Evolutionary conservation across 2,329 filamentous ascomycete species (phyloP), one percentile per base, ranked within the genome.

Genomic region (Penicillium psychrosexuale): DNA sequence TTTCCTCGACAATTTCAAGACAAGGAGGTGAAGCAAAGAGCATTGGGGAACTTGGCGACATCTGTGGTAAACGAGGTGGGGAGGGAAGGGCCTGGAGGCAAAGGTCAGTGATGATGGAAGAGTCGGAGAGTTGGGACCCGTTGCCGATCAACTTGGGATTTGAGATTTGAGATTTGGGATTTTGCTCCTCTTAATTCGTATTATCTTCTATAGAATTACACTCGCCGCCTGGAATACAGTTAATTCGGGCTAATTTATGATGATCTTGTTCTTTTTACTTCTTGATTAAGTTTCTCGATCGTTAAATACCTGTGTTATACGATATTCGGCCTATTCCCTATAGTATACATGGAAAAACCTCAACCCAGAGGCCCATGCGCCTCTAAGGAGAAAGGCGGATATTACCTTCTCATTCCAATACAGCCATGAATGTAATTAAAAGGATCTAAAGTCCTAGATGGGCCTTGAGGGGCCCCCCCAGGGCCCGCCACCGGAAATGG

Each of bases 71-170:
- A 36, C 38, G 40, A 51, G 31, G 45, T 39, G 45, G 51, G 39
- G 39, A 49, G 49, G 36, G 28, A 42, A 37, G 27, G 49, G 28
- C 19, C 19, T 49, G 33, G 52, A 54, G 52, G 46, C 52, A 51
- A 54, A 50, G 51, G 48, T 43, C 42, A 44, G 37, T 53, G 51
- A 53, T 48, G 51, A 50, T 56, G 53, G 47, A 49, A 58, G 65
- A 65, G 65, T 61, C 59, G 60, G 66, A 64, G 61, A 62, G 61
- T 56, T 57, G 61, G 64, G 57, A 59, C 43, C 55, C 36, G 53
- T 51, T 57, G 56, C 46, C 57, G 59, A 55, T 56, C 53, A 48
- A 39, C 51, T n/a, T 37, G 48, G 19, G 12, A 38, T 53, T 53
- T 48, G 13, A 17, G 28, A 44, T 44, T 22, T 45, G n/a, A 12